Conservation (phyloP, 495 filamentous ascomycete species). For the Tuber aestivum region DNA sequence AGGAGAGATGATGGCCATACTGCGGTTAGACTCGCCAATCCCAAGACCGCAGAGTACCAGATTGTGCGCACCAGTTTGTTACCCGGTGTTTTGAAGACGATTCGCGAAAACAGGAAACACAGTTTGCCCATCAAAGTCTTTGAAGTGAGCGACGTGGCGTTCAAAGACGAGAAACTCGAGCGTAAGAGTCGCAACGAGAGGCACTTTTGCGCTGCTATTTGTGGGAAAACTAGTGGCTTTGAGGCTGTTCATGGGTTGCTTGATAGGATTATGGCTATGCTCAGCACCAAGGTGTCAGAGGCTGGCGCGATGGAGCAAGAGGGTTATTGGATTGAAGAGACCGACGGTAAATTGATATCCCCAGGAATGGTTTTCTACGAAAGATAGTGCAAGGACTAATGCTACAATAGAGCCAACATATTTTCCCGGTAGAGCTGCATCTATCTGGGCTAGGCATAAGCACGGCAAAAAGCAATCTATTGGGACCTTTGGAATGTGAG, state of each 20-base stretch:
- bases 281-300: slow-evolving; percentile 68
- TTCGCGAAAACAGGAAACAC: slow-evolving; percentile 90
- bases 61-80: slow-evolving; percentile 85
- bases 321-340: slow-evolving; percentile 88
- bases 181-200: slow-evolving; percentile 84
- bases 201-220: slow-evolving; percentile 91
- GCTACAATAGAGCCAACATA: slow-evolving; percentile 66
- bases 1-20: slow-evolving; percentile 79
- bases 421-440: slow-evolving; percentile 82
- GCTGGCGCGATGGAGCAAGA: slow-evolving; percentile 52
- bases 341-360: slow-evolving; percentile 56
- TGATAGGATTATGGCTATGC: slow-evolving; percentile 87
- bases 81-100: slow-evolving; percentile 88
- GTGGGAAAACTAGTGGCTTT: slow-evolving; percentile 91
- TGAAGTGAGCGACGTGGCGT: slow-evolving; percentile 83
- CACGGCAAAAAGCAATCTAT: slow-evolving; percentile 64
- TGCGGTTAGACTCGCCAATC: slow-evolving; percentile 85
- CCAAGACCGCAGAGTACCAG: slow-evolving; percentile 94
- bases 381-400: slow-evolving; percentile 7
- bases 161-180: slow-evolving; percentile 74
- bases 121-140: slow-evolving; percentile 86
- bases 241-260: slow-evolving; percentile 92
- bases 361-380: not conserved
- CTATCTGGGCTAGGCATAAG: slow-evolving; percentile 62
- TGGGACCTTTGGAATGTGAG: slow-evolving; percentile 76